These are phyloP conservation scores for Rheum nobile DNA, from an alignment of 148 eudicot species.

Conservation along the genomic window DNA sequence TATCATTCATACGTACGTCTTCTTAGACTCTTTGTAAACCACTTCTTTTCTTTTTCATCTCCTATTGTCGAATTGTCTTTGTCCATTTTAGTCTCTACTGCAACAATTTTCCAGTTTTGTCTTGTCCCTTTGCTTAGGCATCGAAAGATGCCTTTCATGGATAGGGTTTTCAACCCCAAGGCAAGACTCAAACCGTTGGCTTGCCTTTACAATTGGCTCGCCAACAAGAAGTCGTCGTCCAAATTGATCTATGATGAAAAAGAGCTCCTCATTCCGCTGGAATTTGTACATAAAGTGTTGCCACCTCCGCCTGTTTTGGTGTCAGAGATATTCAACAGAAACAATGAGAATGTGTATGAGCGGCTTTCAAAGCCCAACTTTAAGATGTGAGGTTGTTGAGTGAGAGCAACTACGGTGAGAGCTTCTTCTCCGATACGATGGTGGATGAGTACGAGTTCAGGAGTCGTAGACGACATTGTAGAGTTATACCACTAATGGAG, in stretches of 20 bases:
- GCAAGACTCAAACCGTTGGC: conserved; percentile 3
- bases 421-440: conserved; percentile 48
- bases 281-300: too few relatives aligned
- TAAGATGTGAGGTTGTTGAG: conserved; percentile 31
- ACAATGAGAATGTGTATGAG: neutral
- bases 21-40: too few relatives aligned
- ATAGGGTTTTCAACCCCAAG: neutral
- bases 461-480: conserved; percentile 19
- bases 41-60: too few relatives aligned
- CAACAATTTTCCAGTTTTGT: too few relatives aligned
- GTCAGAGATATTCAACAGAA: neutral
- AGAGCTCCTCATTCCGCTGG: conserved; percentile 23
- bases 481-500: conserved; percentile 7
- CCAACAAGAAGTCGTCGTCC: neutral
- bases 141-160: neutral
- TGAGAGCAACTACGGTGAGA: conserved; percentile 37
- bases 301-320: neutral
- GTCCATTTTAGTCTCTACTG: too few relatives aligned
- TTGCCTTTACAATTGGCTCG: conserved; percentile 6
- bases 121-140: neutral
- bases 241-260: conserved; percentile 16
- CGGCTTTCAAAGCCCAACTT: conserved; percentile 1
- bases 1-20: too few relatives aligned
- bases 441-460: conserved; percentile 23
- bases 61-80: too few relatives aligned